These are phyloP conservation scores for Triticum monococcum DNA, from an alignment of 176 grass and related monocot species.

Conservation along the genomic window DNA sequence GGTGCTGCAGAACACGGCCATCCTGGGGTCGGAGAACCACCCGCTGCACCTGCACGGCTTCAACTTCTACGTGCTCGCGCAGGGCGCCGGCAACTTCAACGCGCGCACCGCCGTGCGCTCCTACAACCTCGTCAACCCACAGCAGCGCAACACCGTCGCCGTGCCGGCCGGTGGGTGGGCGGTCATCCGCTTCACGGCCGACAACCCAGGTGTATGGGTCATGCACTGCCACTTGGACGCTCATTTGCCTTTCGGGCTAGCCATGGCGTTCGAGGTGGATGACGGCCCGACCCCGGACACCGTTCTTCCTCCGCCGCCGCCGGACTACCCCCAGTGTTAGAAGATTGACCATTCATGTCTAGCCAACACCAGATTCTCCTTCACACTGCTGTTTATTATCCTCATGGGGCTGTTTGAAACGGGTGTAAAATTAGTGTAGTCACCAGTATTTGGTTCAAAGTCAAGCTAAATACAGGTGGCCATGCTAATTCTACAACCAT, in stretches of 20 bases:
- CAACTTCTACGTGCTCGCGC: constrained; percentile 54
- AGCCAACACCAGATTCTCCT: background rate
- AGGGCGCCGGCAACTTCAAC: constrained; percentile 52
- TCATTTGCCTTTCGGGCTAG: constrained; percentile 58
- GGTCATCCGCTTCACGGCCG: constrained; percentile 54
- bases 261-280: constrained; percentile 55
- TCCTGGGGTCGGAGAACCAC: constrained; percentile 52
- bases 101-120: background rate
- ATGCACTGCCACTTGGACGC: constrained; percentile 68
- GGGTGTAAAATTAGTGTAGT: too few relatives aligned
- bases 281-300: constrained; percentile 55
- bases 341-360: background rate
- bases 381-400: too few relatives aligned
- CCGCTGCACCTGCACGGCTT: constrained; percentile 59
- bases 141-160: constrained; percentile 60
- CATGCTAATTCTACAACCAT: too few relatives aligned
- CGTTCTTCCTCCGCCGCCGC: constrained; percentile 51
- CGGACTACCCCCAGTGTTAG: constrained; percentile 47
- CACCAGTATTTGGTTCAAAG: too few relatives aligned
- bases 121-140: constrained; percentile 49
- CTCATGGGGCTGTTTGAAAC: too few relatives aligned
- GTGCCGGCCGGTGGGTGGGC: constrained; percentile 50
- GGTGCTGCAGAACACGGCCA: constrained; percentile 67
- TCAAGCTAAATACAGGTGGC: too few relatives aligned
- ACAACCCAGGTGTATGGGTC: constrained; percentile 62